Evolutionary conservation across 805 yeast species (phyloP).

Genomic region (Zygoascus ofunaensis): DNA sequence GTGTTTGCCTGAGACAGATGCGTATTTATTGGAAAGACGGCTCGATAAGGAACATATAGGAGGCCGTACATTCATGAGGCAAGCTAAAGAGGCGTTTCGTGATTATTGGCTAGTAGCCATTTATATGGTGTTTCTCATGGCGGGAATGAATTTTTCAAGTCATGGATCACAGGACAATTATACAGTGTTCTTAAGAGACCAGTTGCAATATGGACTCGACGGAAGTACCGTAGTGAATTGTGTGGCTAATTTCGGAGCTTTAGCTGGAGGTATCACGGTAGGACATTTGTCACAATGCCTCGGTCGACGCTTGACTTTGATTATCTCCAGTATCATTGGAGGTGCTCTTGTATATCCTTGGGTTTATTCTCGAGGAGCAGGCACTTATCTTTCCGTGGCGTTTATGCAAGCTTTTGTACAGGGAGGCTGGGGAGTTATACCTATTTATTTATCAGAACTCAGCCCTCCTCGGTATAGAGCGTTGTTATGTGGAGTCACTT

Average conservation of each 20-base stretch:
- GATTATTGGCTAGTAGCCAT: constrained; percentile 52
- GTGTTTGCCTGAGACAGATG: constrained; percentile 51
- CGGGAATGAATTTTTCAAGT: constrained; percentile 62
- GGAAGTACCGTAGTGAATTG: constrained; percentile 50
- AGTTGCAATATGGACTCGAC: constrained; percentile 39
- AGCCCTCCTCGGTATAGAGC: constrained; percentile 58
- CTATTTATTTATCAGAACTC: constrained; percentile 56
- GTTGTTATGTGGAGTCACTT: constrained; percentile 50
- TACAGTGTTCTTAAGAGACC: constrained; percentile 52
- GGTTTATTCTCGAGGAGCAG: constrained; percentile 39
- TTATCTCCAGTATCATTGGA: constrained; percentile 42
- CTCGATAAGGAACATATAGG: constrained; percentile 14
- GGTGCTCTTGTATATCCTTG: constrained; percentile 58
- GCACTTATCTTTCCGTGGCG: constrained; percentile 52
- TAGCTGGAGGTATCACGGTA: constrained; percentile 51
- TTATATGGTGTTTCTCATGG: constrained; percentile 52
- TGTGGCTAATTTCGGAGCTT: constrained; percentile 60
- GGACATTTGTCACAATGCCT: constrained; percentile 49
- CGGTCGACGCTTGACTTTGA: constrained; percentile 53
- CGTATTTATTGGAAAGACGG: constrained; percentile 33
- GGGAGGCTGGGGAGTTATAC: constrained; percentile 69
- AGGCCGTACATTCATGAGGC: constrained; percentile 19
- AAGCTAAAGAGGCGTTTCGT: constrained; percentile 33
- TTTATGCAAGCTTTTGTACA: constrained; percentile 58
- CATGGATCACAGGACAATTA: constrained; percentile 71